Evolutionary conservation across 2,329 filamentous ascomycete genomes (phyloP), one percentile per base, ranked within the genome.

Genomic region (Apiospora sp.): DNA sequence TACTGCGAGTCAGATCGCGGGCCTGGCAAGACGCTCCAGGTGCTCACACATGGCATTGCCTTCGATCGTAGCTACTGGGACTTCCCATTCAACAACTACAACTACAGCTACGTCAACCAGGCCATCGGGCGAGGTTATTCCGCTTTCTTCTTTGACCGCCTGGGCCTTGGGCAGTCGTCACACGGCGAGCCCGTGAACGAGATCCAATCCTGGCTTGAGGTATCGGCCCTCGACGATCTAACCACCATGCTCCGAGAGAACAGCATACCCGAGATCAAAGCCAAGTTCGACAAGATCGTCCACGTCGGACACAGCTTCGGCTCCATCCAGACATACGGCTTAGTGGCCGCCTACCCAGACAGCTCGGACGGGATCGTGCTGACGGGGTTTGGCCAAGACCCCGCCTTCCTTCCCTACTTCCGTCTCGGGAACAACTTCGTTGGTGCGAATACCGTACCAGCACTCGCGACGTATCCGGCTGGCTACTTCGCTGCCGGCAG

Each of bases 51-150:
- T 76, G 88, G 88, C 34, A 85, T 89, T 75, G 87, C 86, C 12
- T 89, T 89, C 73, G 86, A 89, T 75, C 86, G 87, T 73, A 82
- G 80, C 79, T 92, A 92, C 83, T 92, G 90, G 90, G 89, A 92
- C 77, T 79, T 88, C 14, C 79, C 88, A 0, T 87, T 83, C 81
- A 85, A 89, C 78, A 82, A 86, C 76, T 87, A 85, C 83, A 90
- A 91, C 78, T 92, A 93, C 82, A 90, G 86, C 77, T 93, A 92
- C 79, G 84, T 89, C 41, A 83, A 87, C 67, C 80, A 81, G 16
- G 90, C 91, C 1, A 84, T 91, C 1, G 86, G 84, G 58, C 75
- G 84, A 12, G 88, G 88, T 54, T 92, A 89, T 82, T 88, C 86
- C 44, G 91, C 90, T 2, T 85, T 92, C 67, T 82, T 86, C 13